Percentiles rank a stretch among this genome's conserved stretches.
phyloP scores from a whole-genome alignment of 2,329 filamentous ascomycete species.

The Penicillium sp. region DNA sequence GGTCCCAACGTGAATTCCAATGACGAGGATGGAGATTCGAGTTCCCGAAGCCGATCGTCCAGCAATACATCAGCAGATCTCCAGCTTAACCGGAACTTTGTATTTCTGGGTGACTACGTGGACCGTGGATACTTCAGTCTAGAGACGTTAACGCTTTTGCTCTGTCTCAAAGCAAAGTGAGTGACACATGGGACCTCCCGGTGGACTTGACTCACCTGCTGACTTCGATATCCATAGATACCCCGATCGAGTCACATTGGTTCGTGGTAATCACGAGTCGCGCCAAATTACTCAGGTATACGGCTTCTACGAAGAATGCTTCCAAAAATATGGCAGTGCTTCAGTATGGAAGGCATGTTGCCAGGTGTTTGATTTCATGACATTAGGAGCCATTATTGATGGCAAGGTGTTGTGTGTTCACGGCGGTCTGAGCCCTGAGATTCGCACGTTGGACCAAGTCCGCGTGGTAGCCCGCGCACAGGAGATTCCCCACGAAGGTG shows the following conservation, averaged over 20 bases:
- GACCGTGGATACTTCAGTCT: slow-evolving; percentile 73
- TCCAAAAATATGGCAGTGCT: slow-evolving; percentile 92
- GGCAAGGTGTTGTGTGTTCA: slow-evolving; percentile 73
- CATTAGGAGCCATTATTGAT: slow-evolving; percentile 80
- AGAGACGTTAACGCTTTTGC: slow-evolving; percentile 69
- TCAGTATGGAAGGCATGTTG: slow-evolving; percentile 98
- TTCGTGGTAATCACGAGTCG: slow-evolving; percentile 93
- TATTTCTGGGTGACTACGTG: slow-evolving; percentile 72
- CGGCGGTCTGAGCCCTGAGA: slow-evolving; percentile 47
- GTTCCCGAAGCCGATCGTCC: slow-evolving; percentile 28
- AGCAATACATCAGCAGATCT: slow-evolving; percentile 33
- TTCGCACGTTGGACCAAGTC: slow-evolving; percentile 59
- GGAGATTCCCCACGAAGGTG: slow-evolving; percentile 74
- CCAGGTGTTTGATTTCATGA: slow-evolving; percentile 96
- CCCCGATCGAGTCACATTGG: slow-evolving; percentile 93
- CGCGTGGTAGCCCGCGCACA: slow-evolving; percentile 71
- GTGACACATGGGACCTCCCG: slow-evolving; percentile 14
- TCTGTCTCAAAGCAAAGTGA: slow-evolving; percentile 71
- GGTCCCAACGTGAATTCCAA: slow-evolving; percentile 31
- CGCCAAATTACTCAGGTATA: slow-evolving; percentile 97
- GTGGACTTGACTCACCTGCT: background rate
- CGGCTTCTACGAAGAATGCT: slow-evolving; percentile 96
- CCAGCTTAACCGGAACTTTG: slow-evolving; percentile 65
- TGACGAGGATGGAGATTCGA: slow-evolving; percentile 36
- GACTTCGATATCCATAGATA: slow-evolving; percentile 55